A percentile compares a stretch with the other conserved stretches of the same genome.
Conservation (phyloP, 2,329 filamentous ascomycete species). For the Chaetomiaceae sp. region DNA sequence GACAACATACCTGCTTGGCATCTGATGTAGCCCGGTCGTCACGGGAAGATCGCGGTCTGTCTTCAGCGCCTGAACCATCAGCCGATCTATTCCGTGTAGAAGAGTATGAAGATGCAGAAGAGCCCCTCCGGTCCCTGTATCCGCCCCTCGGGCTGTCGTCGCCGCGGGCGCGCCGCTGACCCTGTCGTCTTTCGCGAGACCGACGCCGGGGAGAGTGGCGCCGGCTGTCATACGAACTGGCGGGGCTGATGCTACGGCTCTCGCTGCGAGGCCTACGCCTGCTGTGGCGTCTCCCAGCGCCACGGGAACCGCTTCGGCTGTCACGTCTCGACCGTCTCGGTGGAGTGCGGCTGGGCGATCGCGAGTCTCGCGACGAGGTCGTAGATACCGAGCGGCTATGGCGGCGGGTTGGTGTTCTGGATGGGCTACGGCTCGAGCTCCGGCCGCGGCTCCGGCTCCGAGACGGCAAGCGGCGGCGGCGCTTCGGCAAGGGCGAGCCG, state of each 20-base stretch:
- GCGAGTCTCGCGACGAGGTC: slow-evolving; percentile 38
- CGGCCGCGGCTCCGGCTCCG: slow-evolving; percentile 43
- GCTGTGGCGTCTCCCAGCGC: background rate
- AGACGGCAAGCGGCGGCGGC: slow-evolving; percentile 47
- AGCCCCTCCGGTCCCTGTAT: slow-evolving; percentile 40
- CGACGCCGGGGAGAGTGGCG: slow-evolving; percentile 18
- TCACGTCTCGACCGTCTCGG: slow-evolving; percentile 34
- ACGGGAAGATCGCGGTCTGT: slow-evolving; percentile 37
- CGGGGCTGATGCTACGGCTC: slow-evolving; percentile 21
- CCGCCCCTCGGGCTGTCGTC: slow-evolving; percentile 31
- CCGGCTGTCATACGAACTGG: slow-evolving; percentile 16
- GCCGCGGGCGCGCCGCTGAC: slow-evolving; percentile 28
- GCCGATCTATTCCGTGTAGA: slow-evolving; percentile 49
- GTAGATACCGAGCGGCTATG: slow-evolving; percentile 36
- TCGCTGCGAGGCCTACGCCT: slow-evolving; percentile 13
- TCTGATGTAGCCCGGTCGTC: slow-evolving; percentile 23
- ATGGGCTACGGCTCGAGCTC: slow-evolving; percentile 32
- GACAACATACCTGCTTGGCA: slow-evolving; percentile 31
- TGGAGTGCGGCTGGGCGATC: slow-evolving; percentile 31
- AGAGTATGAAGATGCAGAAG: slow-evolving; percentile 49
- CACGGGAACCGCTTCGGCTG: slow-evolving; percentile 30
- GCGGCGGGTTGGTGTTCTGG: slow-evolving; percentile 18
- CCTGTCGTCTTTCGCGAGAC: slow-evolving; percentile 19
- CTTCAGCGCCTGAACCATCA: slow-evolving; percentile 52
- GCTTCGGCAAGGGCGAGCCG: slow-evolving; percentile 44